Evolutionary conservation across 1,284 basidiomycete genomes (phyloP), one percentile per base, ranked within the genome.

Genomic region (Moesziomyces sp.): DNA sequence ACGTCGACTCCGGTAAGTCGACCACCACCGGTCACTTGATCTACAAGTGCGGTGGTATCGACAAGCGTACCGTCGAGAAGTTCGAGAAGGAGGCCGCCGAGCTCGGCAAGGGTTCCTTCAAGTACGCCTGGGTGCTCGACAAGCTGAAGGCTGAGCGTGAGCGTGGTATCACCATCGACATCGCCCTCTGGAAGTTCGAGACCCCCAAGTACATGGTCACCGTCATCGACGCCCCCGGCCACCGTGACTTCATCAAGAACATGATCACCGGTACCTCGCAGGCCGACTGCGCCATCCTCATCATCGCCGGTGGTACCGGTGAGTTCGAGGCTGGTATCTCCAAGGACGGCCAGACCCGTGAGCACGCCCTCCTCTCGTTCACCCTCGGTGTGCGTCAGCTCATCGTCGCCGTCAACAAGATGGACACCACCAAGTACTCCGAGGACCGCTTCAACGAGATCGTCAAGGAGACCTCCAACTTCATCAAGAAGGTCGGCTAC

Each of bases 11-110:
- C 55, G 85, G 96, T 83, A 98, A 98, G 89, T 98, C 95, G 78
- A 99, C 96, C 87, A 99, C 96, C 86, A 99, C 97, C 85, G 97
- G 97, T 84, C 97, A 99, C 90, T 89, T 99, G 88, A 99, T 99
- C 91, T 98, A 98, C 93, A 98, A 99, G 91, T 99, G 96, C 87
- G 96, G 96, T 91, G 97, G 97, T 93, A 99, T 99, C 89, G 97
- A 99, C 88, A 99, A 99, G 90, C 96, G 97, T 92, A 98, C 95
- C 87, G 97, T 99, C 84, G 95, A 99, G 89, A 99, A 98, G 82
- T 99, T 98, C 90, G 96, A 99, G 91, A 99, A 99, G 91, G 96
- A 99, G 89, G 97, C 96, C 85, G 93, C 94, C 88, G 96, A 99
- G 87, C 92, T 98, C 86, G 97, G 96, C 86, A 99, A 99, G 90